Evolutionary conservation across 2,329 filamentous ascomycete species (phyloP), one percentile per base, ranked within the genome.

Genomic region (Pezicula neosporulosa): DNA sequence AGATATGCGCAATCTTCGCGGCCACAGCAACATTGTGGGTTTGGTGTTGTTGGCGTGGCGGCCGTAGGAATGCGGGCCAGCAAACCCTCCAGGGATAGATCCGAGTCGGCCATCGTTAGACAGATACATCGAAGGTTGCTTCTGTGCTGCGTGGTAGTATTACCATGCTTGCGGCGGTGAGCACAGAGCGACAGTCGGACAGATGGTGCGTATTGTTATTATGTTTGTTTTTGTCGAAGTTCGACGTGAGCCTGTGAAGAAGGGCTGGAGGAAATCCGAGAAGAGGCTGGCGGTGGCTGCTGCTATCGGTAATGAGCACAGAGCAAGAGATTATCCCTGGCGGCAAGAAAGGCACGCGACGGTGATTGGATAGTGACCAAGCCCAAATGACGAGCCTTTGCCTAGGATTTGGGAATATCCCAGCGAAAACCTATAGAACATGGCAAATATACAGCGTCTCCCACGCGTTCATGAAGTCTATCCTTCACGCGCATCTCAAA

Each of bases 1-100:
- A 97, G 78, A 67, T 88, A 90, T 60, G 85, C 80, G 70, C 93
- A 97, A 63, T 90, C 85, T 56, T 77, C 68, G 59, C 83, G 85
- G 51, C 91, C 92, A 73, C 93, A 99, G 73, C 93, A 99, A 77
- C 94, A 97, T 46, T 65, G 57, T 18, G 59, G 50, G 30, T 56
- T 52, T 19, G 60, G 56, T 18, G 52, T 57, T 27, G 55, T 52
- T 64, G 16, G 70, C 72, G 42, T 12, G 27, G 27, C 42, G 27
- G 19, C 27, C 19, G 19, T 33, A 28, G 42, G 42, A 44, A 44
- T 44, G 42, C 42, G 42, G 42, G 42, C 42, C 42, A 44, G 27
- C n/a, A 44, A 15, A 30, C 19, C 42, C 42, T 44, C 42, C 42
- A 44, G 12, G 21, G 30, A 33, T 2, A 33, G 30, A 33, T 13